phyloP scores from a whole-genome alignment of 257 asterid genomes.

The Solanum ossicruentum region DNA sequence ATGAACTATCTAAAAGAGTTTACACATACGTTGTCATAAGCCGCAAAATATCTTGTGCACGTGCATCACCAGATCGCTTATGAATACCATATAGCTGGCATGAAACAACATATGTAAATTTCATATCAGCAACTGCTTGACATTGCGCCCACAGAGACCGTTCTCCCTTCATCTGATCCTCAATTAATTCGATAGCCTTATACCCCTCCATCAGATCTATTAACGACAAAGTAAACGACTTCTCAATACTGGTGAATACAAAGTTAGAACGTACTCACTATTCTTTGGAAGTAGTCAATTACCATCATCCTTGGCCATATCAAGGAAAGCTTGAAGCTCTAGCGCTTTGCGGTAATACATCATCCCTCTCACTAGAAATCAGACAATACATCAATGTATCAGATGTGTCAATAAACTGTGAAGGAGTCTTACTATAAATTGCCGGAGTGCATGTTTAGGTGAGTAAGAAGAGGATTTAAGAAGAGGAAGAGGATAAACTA shows the following conservation, averaged over 20 bases:
- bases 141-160: slow-evolving; percentile 91
- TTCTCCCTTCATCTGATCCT: slow-evolving; percentile 97
- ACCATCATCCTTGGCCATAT: slow-evolving; percentile 99
- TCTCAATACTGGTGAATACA: not conserved
- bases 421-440: not conserved
- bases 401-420: not conserved
- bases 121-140: slow-evolving; percentile 99
- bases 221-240: slow-evolving; percentile 1
- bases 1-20: slow-evolving; percentile 1
- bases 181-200: slow-evolving; percentile 89
- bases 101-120: slow-evolving; percentile 90
- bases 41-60: slow-evolving; percentile 87
- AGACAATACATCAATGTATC: not conserved
- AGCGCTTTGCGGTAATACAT: slow-evolving; percentile 98
- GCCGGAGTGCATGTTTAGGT: not conserved
- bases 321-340: slow-evolving; percentile 97
- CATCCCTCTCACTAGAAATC: slow-evolving; percentile 87
- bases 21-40: slow-evolving; percentile 78
- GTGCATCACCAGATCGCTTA: slow-evolving; percentile 82
- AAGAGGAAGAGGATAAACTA: not conserved
- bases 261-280: not conserved
- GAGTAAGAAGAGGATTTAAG: not conserved
- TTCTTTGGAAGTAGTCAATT: not conserved
- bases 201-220: slow-evolving; percentile 96
- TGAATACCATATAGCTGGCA: slow-evolving; percentile 91